These are phyloP conservation scores for Metschnikowia anglica DNA, from an alignment of 805 yeast genomes.

Conservation along the genomic window DNA sequence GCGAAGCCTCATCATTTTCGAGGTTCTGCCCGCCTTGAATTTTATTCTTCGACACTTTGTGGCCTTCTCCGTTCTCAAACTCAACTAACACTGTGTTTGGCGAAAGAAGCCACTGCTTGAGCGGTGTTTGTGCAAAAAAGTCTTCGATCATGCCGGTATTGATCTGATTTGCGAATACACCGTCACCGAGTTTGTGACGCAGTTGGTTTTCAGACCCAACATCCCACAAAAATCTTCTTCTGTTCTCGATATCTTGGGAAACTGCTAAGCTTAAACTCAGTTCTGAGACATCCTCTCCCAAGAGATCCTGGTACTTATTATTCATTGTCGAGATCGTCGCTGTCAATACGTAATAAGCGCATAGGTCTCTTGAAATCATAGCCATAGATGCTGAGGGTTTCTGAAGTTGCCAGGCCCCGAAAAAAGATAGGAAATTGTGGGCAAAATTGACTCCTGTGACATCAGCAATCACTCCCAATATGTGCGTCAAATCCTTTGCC, in stretches of 20 bases:
- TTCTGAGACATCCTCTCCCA: conserved; percentile 22
- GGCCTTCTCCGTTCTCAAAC: conserved; percentile 7
- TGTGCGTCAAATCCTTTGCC: conserved; percentile 22
- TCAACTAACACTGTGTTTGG: conserved; percentile 24
- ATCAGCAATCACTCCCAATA: conserved; percentile 24
- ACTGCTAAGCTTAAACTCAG: conserved; percentile 24
- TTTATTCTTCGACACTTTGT: neutral
- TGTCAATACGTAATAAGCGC: conserved; percentile 32
- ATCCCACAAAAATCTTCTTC: conserved; percentile 11
- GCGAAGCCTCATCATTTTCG: conserved; percentile 4
- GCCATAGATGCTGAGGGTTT: conserved; percentile 14
- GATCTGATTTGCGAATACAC: conserved; percentile 9
- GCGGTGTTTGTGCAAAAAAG: conserved; percentile 28
- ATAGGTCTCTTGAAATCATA: conserved; percentile 28
- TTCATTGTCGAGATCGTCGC: conserved; percentile 29
- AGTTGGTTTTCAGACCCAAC: neutral
- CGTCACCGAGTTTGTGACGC: neutral
- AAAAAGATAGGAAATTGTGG: conserved; percentile 45
- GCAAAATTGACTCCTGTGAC: conserved; percentile 49
- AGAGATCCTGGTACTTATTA: conserved; percentile 26
- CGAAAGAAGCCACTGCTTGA: conserved; percentile 35
- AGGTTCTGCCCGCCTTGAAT: neutral
- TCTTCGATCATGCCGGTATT: conserved; percentile 25
- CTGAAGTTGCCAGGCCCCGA: conserved; percentile 43
- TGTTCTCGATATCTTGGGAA: conserved; percentile 26